A percentile compares a stretch with the other conserved stretches of the same genome.
Conservation (phyloP, 352 stramenopile genomes). For the Pythium insidiosum region DNA sequence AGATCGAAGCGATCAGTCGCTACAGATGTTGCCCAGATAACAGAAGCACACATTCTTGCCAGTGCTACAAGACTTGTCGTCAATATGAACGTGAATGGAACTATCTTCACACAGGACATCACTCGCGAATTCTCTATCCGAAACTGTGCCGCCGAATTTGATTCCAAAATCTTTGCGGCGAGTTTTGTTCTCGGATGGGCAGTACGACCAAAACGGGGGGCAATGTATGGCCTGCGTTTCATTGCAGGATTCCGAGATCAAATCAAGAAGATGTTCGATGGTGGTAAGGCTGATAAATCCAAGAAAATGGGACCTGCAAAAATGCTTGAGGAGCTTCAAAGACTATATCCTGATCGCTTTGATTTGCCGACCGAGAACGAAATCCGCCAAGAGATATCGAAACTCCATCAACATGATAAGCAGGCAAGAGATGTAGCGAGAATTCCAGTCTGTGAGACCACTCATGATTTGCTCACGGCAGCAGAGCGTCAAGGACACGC, state of each 20-base stretch:
- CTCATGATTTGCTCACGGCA: too few relatives aligned
- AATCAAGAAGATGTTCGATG: background rate
- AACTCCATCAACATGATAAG: too few relatives aligned
- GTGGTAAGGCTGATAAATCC: background rate
- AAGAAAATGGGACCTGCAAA: slow-evolving; percentile 3
- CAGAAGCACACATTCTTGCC: background rate
- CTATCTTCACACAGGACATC: background rate
- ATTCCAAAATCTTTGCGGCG: too few relatives aligned
- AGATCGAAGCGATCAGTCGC: too few relatives aligned
- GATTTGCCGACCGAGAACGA: slow-evolving; percentile 6
- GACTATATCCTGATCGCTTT: background rate
- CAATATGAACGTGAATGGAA: background rate
- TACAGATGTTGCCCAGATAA: background rate
- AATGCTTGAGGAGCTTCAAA: background rate
- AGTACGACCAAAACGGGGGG: background rate
- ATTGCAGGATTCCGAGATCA: background rate
- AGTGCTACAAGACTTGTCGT: background rate
- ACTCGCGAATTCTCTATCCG: background rate
- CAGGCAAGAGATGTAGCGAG: too few relatives aligned
- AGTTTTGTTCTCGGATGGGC: background rate
- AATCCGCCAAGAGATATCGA: slow-evolving; percentile 9
- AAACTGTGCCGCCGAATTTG: background rate
- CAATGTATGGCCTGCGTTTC: background rate
- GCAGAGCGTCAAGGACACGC: too few relatives aligned
- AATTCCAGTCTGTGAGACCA: too few relatives aligned